Base-by-base conservation (phyloP, 1,284 basidiomycete species). In the Testicularia cyperi region DNA sequence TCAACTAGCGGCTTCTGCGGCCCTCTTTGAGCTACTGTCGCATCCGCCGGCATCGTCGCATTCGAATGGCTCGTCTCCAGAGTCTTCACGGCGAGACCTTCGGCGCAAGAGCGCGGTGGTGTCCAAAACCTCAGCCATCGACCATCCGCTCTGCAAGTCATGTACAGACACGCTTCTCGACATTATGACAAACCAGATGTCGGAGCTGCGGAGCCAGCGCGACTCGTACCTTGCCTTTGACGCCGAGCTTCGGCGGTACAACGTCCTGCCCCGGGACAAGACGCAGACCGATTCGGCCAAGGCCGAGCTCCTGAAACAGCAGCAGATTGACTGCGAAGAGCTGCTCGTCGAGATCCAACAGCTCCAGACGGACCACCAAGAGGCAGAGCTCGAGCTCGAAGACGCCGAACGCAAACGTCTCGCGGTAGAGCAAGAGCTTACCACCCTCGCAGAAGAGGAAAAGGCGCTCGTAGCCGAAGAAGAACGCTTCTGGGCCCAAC, bases 131-230 rank as follows among this genome's bases (percentile, higher is more conserved):
- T 38, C 53, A 2, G 46, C 38, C 16, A 83, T 95, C 39, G 90
- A 94, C 76, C 94, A 98, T 77, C 95, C 95, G 3, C 82, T 99
- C 9, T 99, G 95, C 75, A 84, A 87, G 1, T 91, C 95, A 71
- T 99, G 95, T 77, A 90, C 92, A 2, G 86, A 88, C 68, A 83
- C 87, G 41, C 79, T 96, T 32, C 83, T 94, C 32, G 81, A 82
- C 4, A 84, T 85, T 23, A 83, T 97, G 41, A 85, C 88, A 67
- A 83, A 83, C 30, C 86, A 92, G 72, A 82, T 96, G 10, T 90
- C 95, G 46, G 88, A 95, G 78, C 86, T 87, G 4, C 89, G 88
- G 77, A 86, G 86, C 71, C 92, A 97, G 72, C 81, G 90, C 36
- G 92, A 97, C 68, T 89, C 90, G 0, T 94, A 68, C 20, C 34